phyloP scores from a whole-genome alignment of 768 basidiomycete species.

The Holtermanniella nyarrowii region DNA sequence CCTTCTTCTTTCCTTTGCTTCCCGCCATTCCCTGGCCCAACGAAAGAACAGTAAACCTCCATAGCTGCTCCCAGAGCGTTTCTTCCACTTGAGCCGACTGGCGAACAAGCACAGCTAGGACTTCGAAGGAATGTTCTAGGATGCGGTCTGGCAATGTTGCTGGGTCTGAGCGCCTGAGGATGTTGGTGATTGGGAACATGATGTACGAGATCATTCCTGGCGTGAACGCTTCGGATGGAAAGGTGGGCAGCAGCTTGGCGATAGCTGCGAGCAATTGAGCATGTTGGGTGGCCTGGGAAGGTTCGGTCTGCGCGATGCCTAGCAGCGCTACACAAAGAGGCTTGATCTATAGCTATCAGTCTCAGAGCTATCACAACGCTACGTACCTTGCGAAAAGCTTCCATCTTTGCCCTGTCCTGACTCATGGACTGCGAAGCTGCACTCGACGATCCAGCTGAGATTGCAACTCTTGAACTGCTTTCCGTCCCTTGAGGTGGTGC shows the following conservation, averaged over 20 bases:
- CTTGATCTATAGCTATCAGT: slow-evolving; percentile 47
- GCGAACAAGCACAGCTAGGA: slow-evolving; percentile 55
- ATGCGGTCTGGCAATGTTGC: slow-evolving; percentile 65
- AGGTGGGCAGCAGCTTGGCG: slow-evolving; percentile 45
- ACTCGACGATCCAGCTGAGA: too few species aligned
- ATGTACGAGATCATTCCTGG: slow-evolving; percentile 65
- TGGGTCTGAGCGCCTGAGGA: slow-evolving; percentile 66
- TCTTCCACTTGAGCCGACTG: slow-evolving; percentile 44
- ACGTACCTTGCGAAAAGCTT: slow-evolving; percentile 27
- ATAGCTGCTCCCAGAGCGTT: slow-evolving; percentile 71
- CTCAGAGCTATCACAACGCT: neutral
- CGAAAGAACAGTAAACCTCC: slow-evolving; percentile 49
- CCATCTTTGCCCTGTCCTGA: slow-evolving; percentile 16
- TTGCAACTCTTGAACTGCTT: too few species aligned
- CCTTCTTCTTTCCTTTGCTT: slow-evolving; percentile 56
- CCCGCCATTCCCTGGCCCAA: slow-evolving; percentile 55
- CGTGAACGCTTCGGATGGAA: slow-evolving; percentile 46
- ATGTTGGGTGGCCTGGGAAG: slow-evolving; percentile 48
- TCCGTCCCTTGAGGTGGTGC: too few species aligned
- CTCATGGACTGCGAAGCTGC: too few species aligned
- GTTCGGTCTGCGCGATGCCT: slow-evolving; percentile 52
- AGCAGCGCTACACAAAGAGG: slow-evolving; percentile 70
- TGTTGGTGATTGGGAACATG: slow-evolving; percentile 76
- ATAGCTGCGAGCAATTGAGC: slow-evolving; percentile 53
- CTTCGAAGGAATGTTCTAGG: slow-evolving; percentile 59